These are phyloP conservation scores for Cochlearia excelsa DNA, from an alignment of 345 rosid genomes.

Conservation along the genomic window DNA sequence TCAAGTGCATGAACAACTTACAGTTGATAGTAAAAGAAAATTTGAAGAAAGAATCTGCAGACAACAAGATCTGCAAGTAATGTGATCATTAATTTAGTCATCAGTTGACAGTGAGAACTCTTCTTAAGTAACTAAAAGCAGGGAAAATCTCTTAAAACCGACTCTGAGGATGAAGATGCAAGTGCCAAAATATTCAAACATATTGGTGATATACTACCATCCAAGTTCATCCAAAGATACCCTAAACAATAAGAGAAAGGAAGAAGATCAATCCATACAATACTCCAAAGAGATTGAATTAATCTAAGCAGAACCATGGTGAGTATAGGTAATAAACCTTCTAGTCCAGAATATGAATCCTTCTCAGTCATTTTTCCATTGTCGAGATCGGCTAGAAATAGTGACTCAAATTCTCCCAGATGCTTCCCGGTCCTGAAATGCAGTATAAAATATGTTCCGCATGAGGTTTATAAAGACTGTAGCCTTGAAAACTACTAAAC, in stretches of 20 bases:
- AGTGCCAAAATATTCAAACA: constrained; percentile 72
- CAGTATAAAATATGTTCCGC: constrained; percentile 13
- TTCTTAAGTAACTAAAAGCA: constrained; percentile 15
- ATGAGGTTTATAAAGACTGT: constrained; percentile 6
- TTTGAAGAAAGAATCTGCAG: constrained; percentile 73
- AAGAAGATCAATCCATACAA: constrained; percentile 18
- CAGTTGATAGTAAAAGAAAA: constrained; percentile 72
- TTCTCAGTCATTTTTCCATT: constrained; percentile 48
- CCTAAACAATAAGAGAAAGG: constrained; percentile 44
- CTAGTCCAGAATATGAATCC: constrained; percentile 51
- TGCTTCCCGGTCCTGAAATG: constrained; percentile 65
- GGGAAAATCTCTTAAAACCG: constrained; percentile 30
- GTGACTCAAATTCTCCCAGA: constrained; percentile 74
- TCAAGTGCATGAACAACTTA: constrained; percentile 40
- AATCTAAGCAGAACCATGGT: constrained; percentile 10
- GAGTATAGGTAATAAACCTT: constrained; percentile 41
- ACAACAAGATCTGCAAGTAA: constrained; percentile 53
- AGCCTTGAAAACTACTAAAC: constrained; percentile 27
- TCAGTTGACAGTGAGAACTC: constrained; percentile 13
- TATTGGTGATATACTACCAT: constrained; percentile 78
- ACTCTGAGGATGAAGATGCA: constrained; percentile 63
- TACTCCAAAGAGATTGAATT: constrained; percentile 11
- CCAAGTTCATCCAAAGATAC: constrained; percentile 91
- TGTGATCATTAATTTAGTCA: constrained; percentile 30
- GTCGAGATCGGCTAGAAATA: constrained; percentile 67